These are phyloP conservation scores for Botrytis porri DNA, from an alignment of 2,329 filamentous ascomycete species.

Conservation along the genomic window DNA sequence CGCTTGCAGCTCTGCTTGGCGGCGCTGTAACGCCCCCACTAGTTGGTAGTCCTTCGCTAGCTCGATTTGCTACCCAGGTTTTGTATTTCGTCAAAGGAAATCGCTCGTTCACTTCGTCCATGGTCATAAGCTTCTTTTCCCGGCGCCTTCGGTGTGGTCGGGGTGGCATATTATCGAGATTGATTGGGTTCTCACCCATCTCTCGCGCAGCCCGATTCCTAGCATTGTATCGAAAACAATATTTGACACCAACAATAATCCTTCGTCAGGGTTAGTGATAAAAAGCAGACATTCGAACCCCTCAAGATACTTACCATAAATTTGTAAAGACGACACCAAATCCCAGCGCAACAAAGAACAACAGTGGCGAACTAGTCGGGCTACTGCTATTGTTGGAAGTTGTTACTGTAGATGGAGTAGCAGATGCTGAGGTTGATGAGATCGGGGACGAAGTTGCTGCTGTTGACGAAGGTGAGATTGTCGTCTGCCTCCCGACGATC, in stretches of 20 bases:
- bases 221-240: slow-evolving; percentile 98
- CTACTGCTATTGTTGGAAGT: slow-evolving; percentile 32
- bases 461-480: slow-evolving; percentile 6
- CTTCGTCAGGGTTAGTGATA: slow-evolving; percentile 48
- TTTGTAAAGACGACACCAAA: slow-evolving; percentile 99
- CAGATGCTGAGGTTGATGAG: slow-evolving; percentile 17
- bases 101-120: slow-evolving; percentile 97
- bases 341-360: slow-evolving; percentile 93
- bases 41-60: slow-evolving; percentile 77
- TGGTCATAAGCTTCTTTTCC: slow-evolving; percentile 98
- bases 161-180: slow-evolving; percentile 74
- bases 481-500: slow-evolving; percentile 28
- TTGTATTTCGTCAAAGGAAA: slow-evolving; percentile 98
- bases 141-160: slow-evolving; percentile 79
- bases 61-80: slow-evolving; percentile 81
- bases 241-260: slow-evolving; percentile 99
- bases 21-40: slow-evolving; percentile 78
- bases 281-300: not conserved
- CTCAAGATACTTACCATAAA: slow-evolving; percentile 69
- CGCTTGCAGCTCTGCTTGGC: slow-evolving; percentile 68
- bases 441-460: slow-evolving; percentile 16
- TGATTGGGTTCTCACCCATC: slow-evolving; percentile 83
- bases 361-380: slow-evolving; percentile 68
- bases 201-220: slow-evolving; percentile 76
- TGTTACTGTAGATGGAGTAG: slow-evolving; percentile 20